Conservation (phyloP, 2,329 filamentous ascomycete genomes). For the Dothistroma pini region DNA sequence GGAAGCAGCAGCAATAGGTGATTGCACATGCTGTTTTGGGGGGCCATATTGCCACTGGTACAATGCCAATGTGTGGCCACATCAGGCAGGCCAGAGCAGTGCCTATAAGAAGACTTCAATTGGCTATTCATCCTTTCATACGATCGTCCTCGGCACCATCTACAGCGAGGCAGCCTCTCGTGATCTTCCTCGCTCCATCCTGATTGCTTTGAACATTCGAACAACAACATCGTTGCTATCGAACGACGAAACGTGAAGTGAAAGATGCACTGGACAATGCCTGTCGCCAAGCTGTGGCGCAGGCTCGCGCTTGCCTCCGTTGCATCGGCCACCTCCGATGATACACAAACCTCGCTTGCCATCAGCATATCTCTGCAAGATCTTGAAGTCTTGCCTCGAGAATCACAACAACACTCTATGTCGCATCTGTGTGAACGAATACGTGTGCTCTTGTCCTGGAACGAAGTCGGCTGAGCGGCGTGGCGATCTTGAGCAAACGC, state of each 20-base stretch:
- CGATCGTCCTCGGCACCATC: too few relatives aligned
- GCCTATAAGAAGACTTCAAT: too few relatives aligned
- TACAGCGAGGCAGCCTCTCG: too few relatives aligned
- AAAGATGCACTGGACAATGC: background rate
- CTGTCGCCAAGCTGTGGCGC: background rate
- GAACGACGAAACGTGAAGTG: background rate
- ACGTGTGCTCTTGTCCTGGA: background rate
- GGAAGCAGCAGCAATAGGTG: too few relatives aligned
- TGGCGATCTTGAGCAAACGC: background rate
- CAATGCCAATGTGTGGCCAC: too few relatives aligned
- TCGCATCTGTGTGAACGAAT: background rate
- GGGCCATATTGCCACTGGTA: too few relatives aligned
- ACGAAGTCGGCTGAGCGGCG: background rate
- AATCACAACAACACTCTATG: background rate
- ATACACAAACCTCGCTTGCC: background rate
- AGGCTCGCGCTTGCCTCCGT: background rate
- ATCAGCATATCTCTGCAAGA: background rate
- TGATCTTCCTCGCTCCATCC: too few relatives aligned
- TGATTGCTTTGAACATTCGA: too few relatives aligned
- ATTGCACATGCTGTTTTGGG: too few relatives aligned
- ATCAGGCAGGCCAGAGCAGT: too few relatives aligned
- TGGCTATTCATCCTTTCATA: too few relatives aligned
- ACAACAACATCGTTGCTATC: background rate
- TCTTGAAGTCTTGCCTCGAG: background rate
- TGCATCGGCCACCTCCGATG: background rate